phyloP scores from a whole-genome alignment of 2,329 filamentous ascomycete genomes.

The Aureobasidium sp. region DNA sequence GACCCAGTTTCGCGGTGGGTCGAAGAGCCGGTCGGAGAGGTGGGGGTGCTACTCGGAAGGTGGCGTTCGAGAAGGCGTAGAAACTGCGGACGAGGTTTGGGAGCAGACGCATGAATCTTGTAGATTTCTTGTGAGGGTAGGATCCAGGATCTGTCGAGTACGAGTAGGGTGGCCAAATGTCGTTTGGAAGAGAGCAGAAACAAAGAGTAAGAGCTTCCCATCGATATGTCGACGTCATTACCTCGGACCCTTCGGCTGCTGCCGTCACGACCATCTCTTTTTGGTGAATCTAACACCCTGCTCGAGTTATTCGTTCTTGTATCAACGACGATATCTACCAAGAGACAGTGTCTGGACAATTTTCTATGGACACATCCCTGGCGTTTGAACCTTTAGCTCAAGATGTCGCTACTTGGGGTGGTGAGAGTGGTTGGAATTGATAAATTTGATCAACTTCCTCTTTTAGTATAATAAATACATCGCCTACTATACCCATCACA shows the following conservation, averaged over 20 bases:
- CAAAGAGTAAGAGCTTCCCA: neutral
- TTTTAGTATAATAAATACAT: no score
- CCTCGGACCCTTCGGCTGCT: neutral
- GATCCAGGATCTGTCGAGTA: neutral
- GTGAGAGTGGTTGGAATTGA: neutral
- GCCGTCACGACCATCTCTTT: neutral
- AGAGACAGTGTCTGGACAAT: neutral
- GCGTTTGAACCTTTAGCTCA: no score
- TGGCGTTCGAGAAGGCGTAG: slow-evolving; percentile 40
- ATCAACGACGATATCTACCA: neutral
- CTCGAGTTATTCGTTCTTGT: neutral
- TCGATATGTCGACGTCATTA: neutral
- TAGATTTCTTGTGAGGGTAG: neutral
- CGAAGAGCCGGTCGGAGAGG: slow-evolving; percentile 28
- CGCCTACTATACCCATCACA: neutral
- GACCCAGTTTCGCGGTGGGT: slow-evolving; percentile 45
- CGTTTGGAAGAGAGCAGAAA: neutral
- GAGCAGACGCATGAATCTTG: slow-evolving; percentile 39
- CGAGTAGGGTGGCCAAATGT: neutral
- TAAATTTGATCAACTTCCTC: no score
- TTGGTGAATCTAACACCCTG: neutral
- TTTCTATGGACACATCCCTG: neutral
- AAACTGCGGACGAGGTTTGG: slow-evolving; percentile 41
- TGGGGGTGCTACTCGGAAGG: slow-evolving; percentile 26
- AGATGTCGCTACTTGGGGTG: neutral